Base-by-base conservation (phyloP, 768 basidiomycete species). In the Boletus rubropictus region DNA sequence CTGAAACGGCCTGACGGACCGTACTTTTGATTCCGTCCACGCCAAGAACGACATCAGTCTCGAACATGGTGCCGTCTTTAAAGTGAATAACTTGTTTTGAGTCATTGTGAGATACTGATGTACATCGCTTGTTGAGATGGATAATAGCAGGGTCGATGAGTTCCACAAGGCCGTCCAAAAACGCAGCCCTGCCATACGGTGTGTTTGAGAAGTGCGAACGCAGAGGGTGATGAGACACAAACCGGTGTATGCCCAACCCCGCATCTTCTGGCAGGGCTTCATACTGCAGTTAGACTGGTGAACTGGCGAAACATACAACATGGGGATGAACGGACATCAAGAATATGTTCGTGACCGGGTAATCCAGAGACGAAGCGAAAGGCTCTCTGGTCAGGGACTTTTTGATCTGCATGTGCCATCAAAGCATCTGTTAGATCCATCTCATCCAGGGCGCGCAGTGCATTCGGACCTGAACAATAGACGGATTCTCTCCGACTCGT, bases 91-190 rank as follows among this genome's bases (percentile, higher is more conserved):
- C 51, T 4, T 56, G 59, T 5, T 61, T 64, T 8, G 64, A 61
- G 17, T 39, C 24, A 7, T 56, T 43, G 11, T 46, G 47, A 18
- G 63, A 56, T n/a, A 77, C 55, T 9, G 64, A 66, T 10, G 56
- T 62, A 54, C 75, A 77, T 10, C 76, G 75, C 53, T 77, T 79
- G 55, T 74, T 69, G 62, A 81, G 77, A 52, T 77, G 75, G 5
- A 70, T 63, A 27, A 60, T 57, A 8, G 62, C 54, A 0, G 73
- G 67, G 49, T 79, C 70, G 21, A 79, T 42, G 17, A 72, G 62
- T 7, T 66, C 66, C 5, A 72, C 60, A 22, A 81, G 57, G 1
- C 76, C 75, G 17, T 77, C 72, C 5, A 82, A 63, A 50, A 79
- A 78, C 7, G 64, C 67, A 5, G 78, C 76, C 38, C 78, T 79